A percentile compares a stretch with the other conserved stretches of the same genome.
phyloP scores from a whole-genome alignment of 495 filamentous ascomycete genomes.

The Aspergillus avenaceus region DNA sequence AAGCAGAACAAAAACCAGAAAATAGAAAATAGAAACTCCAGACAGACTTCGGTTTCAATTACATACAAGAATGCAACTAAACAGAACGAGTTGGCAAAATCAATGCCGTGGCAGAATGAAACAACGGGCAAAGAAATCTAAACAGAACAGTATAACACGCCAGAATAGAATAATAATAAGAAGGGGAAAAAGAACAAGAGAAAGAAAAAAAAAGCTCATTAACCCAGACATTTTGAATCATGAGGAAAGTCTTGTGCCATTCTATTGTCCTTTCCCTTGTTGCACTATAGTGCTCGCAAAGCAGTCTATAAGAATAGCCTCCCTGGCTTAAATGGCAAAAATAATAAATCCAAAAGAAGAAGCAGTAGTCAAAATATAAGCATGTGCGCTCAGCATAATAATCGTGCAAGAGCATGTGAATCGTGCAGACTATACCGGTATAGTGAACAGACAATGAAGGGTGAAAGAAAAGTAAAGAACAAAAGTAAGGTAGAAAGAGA shows the following conservation, averaged over 20 bases:
- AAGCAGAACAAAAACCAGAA: not conserved
- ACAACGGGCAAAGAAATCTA: not conserved
- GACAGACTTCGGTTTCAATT: not conserved
- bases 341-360: not conserved
- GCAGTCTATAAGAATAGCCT: slow-evolving; percentile 24
- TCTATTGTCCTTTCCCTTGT: slow-evolving; percentile 18
- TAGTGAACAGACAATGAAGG: not conserved
- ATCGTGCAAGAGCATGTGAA: not conserved
- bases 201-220: slow-evolving; percentile 3
- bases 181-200: not conserved
- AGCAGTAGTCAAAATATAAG: not conserved
- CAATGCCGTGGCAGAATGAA: not conserved
- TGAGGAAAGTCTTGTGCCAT: slow-evolving; percentile 2
- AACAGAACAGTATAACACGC: not conserved
- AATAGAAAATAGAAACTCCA: too few species aligned
- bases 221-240: not conserved
- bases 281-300: slow-evolving; percentile 12
- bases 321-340: slow-evolving; percentile 11
- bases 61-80: not conserved
- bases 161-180: too few species aligned
- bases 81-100: not conserved
- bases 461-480: not conserved
- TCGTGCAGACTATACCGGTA: not conserved
- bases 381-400: not conserved
- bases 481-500: not conserved